A percentile compares a stretch with the other conserved stretches of the same genome.
Conservation (phyloP, 2,329 filamentous ascomycete species). For the Dendrostoma leiphaemia region DNA sequence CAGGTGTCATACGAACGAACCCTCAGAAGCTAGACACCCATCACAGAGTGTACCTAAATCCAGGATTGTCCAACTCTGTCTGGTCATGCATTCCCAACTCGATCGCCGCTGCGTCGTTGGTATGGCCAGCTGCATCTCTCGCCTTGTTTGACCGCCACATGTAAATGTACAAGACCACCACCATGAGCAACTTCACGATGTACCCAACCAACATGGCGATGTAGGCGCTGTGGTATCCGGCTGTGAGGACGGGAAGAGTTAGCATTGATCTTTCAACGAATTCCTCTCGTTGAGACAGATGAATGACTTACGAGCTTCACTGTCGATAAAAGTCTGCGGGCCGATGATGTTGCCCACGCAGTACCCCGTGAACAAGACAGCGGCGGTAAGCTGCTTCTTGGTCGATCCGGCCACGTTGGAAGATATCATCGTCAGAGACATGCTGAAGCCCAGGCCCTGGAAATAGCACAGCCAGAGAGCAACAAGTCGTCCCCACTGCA, state of each 20-base stretch:
- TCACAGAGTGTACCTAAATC: conserved; percentile 26
- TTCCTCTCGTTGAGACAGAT: too few relatives aligned
- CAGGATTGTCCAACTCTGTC: conserved; percentile 31
- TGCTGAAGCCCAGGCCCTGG: conserved; percentile 31
- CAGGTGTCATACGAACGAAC: too few relatives aligned
- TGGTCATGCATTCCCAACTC: conserved; percentile 30
- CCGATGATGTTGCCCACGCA: conserved; percentile 33
- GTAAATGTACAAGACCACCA: conserved; percentile 28
- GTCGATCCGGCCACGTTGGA: conserved; percentile 32
- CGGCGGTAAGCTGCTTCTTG: conserved; percentile 31
- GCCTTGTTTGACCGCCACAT: conserved; percentile 28
- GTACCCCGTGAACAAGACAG: conserved; percentile 29
- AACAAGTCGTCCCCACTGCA: conserved; percentile 54
- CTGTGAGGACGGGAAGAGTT: conserved; percentile 11
- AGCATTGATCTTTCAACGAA: neutral
- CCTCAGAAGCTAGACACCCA: neutral
- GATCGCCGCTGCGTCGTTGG: conserved; percentile 27
- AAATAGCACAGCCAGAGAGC: conserved; percentile 49
- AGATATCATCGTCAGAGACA: conserved; percentile 31
- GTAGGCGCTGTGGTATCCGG: conserved; percentile 30
- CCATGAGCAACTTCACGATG: conserved; percentile 25
- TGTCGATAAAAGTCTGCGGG: conserved; percentile 31
- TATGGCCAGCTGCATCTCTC: conserved; percentile 26
- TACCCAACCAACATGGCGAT: conserved; percentile 32
- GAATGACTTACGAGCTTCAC: conserved; percentile 41